These are phyloP conservation scores for Leccinellum luteum DNA, from an alignment of 768 basidiomycete genomes.

Conservation along the genomic window DNA sequence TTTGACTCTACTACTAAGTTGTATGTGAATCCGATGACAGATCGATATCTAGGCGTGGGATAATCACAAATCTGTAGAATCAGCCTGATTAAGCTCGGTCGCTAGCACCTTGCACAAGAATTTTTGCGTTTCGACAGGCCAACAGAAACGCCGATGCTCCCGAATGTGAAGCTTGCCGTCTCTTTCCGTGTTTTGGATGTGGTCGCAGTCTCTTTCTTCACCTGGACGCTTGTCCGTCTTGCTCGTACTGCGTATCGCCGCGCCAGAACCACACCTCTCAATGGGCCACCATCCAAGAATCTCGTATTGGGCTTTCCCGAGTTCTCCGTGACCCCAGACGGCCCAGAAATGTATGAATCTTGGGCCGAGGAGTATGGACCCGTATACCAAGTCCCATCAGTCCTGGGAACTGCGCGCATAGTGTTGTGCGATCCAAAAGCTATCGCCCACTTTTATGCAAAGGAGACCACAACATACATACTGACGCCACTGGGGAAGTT, in stretches of 20 bases:
- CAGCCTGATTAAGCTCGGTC: no score
- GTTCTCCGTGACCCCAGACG: slow-evolving; percentile 27
- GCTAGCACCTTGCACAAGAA: no score
- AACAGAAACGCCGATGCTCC: neutral
- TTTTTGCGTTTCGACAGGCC: no score
- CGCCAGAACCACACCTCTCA: slow-evolving; percentile 34
- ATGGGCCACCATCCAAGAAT: slow-evolving; percentile 42
- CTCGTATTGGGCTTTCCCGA: slow-evolving; percentile 41
- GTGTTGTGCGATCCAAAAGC: slow-evolving; percentile 44
- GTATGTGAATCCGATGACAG: no score
- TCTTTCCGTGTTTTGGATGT: slow-evolving; percentile 7
- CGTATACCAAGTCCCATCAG: slow-evolving; percentile 41
- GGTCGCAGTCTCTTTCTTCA: slow-evolving; percentile 13
- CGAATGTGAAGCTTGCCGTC: neutral
- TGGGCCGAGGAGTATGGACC: slow-evolving; percentile 50
- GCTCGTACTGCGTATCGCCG: slow-evolving; percentile 6
- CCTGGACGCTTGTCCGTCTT: slow-evolving; percentile 16
- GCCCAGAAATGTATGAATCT: slow-evolving; percentile 40
- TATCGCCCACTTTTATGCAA: slow-evolving; percentile 26
- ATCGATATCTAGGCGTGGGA: no score
- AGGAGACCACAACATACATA: slow-evolving; percentile 43
- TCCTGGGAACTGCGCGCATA: slow-evolving; percentile 36
- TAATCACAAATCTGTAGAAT: no score
- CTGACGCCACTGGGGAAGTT: slow-evolving; percentile 22
- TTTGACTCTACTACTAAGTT: neutral